Evolutionary conservation across 495 filamentous ascomycete species (phyloP), one percentile per base, ranked within the genome.

Genomic region (Aspergillus saccharolyticus): DNA sequence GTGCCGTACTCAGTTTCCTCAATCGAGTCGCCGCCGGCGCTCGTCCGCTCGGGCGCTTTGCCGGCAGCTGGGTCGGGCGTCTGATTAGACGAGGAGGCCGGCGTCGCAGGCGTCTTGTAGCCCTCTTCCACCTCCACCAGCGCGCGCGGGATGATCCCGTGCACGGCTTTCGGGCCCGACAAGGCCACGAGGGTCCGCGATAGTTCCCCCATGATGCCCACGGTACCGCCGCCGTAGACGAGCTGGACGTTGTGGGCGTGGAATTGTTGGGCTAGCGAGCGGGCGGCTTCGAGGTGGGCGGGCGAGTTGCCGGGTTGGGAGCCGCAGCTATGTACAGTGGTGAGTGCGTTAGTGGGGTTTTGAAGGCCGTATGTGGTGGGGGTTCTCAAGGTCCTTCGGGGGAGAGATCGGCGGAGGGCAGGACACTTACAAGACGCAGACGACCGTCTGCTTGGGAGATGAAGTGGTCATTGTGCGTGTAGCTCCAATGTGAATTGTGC

Each of bases 161-260:
- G 93, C 18, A 97, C 94, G 4, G 89, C 76, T 56, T 83, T 66
- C 0, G 90, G 90, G 0, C 94, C 95, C 18, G 87, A 85, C 43
- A 97, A 85, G 0, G 84, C 78, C 64, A 95, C 90, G n/a, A 97
- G 84, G 0, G 91, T 92, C 45, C 83, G 83, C 25, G 94, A 89
- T 0, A 98, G 65, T 61, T 96, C 90, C 61, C 94, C 94, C 94
- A 98, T 98, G 20, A 98, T 78, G 8, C 94, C 94, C 7, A 88
- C 84, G 17, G 95, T 96, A 64, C 94, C 94, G 57, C 95, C 94
- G 65, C 94, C 94, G 71, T 96, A 98, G 53, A 97, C 89, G 28
- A 98, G 84, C 2, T 78, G 76, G 61, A 95, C 88, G 62, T 86
- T 84, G 63, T 89, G 77, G 55, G 81, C 74, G 70, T 89, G 83